Evolutionary conservation across 306 rosid genomes (phyloP), one percentile per base, ranked within the genome.

Genomic region (Purshia tridentata): DNA sequence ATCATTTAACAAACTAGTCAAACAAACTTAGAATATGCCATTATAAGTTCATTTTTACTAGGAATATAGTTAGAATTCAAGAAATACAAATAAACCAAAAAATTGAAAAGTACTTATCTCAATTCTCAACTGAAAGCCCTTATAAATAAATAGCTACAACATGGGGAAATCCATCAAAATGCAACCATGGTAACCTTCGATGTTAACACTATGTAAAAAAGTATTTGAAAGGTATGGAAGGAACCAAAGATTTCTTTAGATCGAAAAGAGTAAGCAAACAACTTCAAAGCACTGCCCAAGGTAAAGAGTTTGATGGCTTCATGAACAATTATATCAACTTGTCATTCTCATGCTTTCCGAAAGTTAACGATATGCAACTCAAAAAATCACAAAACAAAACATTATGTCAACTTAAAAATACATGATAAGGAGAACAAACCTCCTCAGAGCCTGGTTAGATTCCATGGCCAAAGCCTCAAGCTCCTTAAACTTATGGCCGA

Each of bases 371-470:
- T 58, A 58, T 29, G 11, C 44, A 59, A 29, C 10, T 37, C 40
- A 49, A 45, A 77, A 18, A 47, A 70, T 45, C 15, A 48, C 20
- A 50, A 8, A 37, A 42, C 23, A 18, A 67, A 15, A 48, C 13
- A 53, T 48, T 10, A 29, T 41, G 46, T 16, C 35, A 51, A n/a
- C 10, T 18, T 13, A 67, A 47, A 15, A 76, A 6, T 47, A 7
- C 9, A 37, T n/a, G 54, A 56, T 2, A 72, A 15, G 52, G 35
- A 65, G 20, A 68, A 8, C 57, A 40, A 63, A 91, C 96, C 98
- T 91, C 75, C 71, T 88, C 75, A 89, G 78, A 6, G 86, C 76
- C 61, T 85, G 96, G 77, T 94, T 94, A 81, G 96, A 85, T 46
- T 94, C 96, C 85, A 88, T 80, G 1, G 83, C 89, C 16, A 85